Base-by-base conservation (phyloP, 345 rosid species). In the Moricandia moricandioides region DNA sequence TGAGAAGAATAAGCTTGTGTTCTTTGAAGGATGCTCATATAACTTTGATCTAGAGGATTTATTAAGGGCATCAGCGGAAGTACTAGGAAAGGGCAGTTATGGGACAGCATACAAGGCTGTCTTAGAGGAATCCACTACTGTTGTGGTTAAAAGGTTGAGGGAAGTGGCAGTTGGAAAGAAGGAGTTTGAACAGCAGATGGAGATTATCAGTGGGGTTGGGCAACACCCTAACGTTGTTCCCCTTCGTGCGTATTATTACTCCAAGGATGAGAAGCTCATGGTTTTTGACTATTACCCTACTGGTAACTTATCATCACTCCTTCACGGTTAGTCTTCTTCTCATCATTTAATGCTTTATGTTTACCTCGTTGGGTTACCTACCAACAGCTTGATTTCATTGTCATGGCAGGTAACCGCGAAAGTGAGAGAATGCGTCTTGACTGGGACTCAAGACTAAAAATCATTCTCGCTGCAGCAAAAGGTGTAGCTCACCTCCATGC, bases 151-250 rank as follows among this genome's bases (percentile, higher is more conserved):
- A 78, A 82, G 98, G 84, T 75, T 93, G 84, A 90, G 82, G 47
- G 98, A 91, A 77, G 92, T 88, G 49, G 86, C 80, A 17, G 90
- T 82, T 31, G 93, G 96, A 55, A 91, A 87, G 87, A 82, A 81
- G 51, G 97, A 93, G 31, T 93, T 93, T 30, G 98, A 93, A 64
- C 97, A 89, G 84, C 98, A 91, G 78, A 93, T 91, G 98, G 96
- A 89, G 82, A 76, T 82, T 47, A 85, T 91, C 4, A 88, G 97
- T 39, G 78, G 86, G 67, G 79, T 87, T 18, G 87, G 89, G 8
- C 88, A 85, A 73, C 92, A 93, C 62, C 86, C 83, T 30, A 88
- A 84, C 75, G 87, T 93, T 11, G 86, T 87, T 16, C 88, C 88
- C 18, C 88, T 91, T 39, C 87, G 88, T 24, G 98, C 98, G 16